These are phyloP conservation scores for Ceratocystis harringtonii DNA, from an alignment of 2,329 filamentous ascomycete species.

Conservation along the genomic window DNA sequence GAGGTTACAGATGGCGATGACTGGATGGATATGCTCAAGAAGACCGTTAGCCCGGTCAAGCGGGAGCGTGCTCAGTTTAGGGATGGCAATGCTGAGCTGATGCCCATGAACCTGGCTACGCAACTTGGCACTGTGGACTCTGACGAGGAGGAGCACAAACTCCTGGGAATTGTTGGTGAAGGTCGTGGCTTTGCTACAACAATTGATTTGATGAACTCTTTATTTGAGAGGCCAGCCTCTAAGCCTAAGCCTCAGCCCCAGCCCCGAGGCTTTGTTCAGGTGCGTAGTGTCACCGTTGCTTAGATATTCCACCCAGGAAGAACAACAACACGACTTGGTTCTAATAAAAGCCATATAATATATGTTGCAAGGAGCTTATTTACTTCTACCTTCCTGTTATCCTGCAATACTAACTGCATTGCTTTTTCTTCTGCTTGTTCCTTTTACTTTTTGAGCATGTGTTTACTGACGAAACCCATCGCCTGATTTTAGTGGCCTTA, in stretches of 20 bases:
- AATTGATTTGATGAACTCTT: slow-evolving; percentile 91
- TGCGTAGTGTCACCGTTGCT: slow-evolving; percentile 46
- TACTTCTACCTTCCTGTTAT: neutral
- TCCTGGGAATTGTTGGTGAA: slow-evolving; percentile 26
- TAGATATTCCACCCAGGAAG: neutral
- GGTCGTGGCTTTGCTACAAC: slow-evolving; percentile 64
- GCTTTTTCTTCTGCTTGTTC: neutral
- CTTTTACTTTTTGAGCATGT: neutral
- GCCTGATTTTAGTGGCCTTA: slow-evolving; percentile 60
- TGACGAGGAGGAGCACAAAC: slow-evolving; percentile 10
- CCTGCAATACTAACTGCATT: neutral
- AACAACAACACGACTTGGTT: neutral
- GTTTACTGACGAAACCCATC: neutral
- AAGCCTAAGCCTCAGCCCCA: slow-evolving; percentile 32
- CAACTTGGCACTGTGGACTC: slow-evolving; percentile 17
- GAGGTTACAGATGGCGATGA: slow-evolving; percentile 59
- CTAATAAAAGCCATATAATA: slow-evolving; percentile 7
- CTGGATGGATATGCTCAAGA: slow-evolving; percentile 87
- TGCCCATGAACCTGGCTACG: slow-evolving; percentile 9
- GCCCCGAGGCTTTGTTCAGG: slow-evolving; percentile 62
- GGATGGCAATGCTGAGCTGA: slow-evolving; percentile 33
- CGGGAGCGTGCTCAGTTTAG: slow-evolving; percentile 64
- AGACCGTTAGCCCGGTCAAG: slow-evolving; percentile 87
- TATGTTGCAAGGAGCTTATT: neutral
- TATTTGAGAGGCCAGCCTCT: slow-evolving; percentile 63